Evolutionary conservation across 2,329 filamentous ascomycete genomes (phyloP), one percentile per base, ranked within the genome.

Genomic region (Claviceps quebecensis): DNA sequence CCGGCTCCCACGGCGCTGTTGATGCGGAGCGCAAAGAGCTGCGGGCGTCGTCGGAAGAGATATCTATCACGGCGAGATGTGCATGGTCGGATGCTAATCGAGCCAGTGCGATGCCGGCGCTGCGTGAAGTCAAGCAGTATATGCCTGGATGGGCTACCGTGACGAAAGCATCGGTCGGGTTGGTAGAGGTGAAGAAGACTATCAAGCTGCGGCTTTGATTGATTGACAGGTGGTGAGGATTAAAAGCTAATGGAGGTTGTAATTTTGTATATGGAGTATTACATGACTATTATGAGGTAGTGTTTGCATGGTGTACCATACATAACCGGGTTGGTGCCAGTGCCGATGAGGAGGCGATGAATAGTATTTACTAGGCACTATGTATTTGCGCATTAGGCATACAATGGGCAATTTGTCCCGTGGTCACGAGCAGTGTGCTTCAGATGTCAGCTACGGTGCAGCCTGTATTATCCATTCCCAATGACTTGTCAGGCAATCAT

Each of bases 61-160:
- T 88, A 37, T 75, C 73, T 56, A 86, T 89, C 1, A 75, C 71
- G 37, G 80, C 90, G 1, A 75, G 83, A 16, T 97, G 93, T 67
- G 72, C 86, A 36, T 97, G 90, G 89, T 88, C 84, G 60, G 93
- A 98, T 69, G 82, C 79, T 45, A 96, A 96, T 61, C 69, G 71
- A 38, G 66, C 69, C 2, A 83, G 80, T 3, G 74, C 75, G 1
- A 89, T 97, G 47, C 90, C 91, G 0, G 90, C 90, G 1, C 77
- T 91, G 49, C 85, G 93, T 58, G 90, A 97, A 67, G 73, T 87
- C 47, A 71, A 77, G 58, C 77, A 82, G 63, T 96, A 82, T 67
- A 75, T 82, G 58, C 93, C 93, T 0, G 70, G 73, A 4, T 98
- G 93, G 93, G 80, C 81, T 6, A 82, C 83, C 9, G 72, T 89